Conservation (phyloP, 805 yeast species). For the Candida caryicola region DNA sequence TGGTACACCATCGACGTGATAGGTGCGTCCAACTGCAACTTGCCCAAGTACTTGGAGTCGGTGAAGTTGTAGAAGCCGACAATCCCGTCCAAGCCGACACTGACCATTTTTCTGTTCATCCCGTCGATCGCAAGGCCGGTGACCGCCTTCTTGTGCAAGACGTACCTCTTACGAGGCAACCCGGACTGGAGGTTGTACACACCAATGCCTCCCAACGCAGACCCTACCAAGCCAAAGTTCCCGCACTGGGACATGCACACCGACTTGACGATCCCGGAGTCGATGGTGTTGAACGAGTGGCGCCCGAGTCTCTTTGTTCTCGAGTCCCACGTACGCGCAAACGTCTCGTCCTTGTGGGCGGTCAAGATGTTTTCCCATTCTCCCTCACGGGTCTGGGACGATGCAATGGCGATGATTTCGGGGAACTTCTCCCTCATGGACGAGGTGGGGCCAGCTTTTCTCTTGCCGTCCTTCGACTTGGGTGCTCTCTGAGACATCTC, state of each 20-base stretch:
- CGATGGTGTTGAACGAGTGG: conserved; percentile 68
- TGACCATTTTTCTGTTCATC: conserved; percentile 83
- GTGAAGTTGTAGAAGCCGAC: conserved; percentile 86
- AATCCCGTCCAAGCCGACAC: conserved; percentile 84
- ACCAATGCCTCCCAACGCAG: conserved; percentile 79
- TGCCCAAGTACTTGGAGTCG: conserved; percentile 63
- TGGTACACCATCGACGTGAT: conserved; percentile 77
- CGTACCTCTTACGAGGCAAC: conserved; percentile 64
- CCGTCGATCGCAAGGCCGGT: conserved; percentile 90
- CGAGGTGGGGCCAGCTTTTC: conserved; percentile 55
- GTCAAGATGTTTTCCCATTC: conserved; percentile 94
- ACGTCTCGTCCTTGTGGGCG: conserved; percentile 76
- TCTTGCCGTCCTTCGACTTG: conserved; percentile 27
- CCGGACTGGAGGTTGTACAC: conserved; percentile 93
- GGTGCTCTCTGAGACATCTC: conserved; percentile 78
- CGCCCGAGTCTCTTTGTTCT: conserved; percentile 77
- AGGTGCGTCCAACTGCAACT: conserved; percentile 69
- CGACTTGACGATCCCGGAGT: conserved; percentile 69
- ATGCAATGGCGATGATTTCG: conserved; percentile 67
- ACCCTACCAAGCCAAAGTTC: conserved; percentile 90
- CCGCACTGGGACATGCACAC: conserved; percentile 90
- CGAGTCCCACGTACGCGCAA: conserved; percentile 91
- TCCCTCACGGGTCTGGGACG: conserved; percentile 71
- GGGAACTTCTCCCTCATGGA: conserved; percentile 69
- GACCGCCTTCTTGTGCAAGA: conserved; percentile 71